A percentile compares a stretch with the other conserved stretches of the same genome.
Conservation (phyloP, 2,329 filamentous ascomycete species). For the Nothopassalora personata region DNA sequence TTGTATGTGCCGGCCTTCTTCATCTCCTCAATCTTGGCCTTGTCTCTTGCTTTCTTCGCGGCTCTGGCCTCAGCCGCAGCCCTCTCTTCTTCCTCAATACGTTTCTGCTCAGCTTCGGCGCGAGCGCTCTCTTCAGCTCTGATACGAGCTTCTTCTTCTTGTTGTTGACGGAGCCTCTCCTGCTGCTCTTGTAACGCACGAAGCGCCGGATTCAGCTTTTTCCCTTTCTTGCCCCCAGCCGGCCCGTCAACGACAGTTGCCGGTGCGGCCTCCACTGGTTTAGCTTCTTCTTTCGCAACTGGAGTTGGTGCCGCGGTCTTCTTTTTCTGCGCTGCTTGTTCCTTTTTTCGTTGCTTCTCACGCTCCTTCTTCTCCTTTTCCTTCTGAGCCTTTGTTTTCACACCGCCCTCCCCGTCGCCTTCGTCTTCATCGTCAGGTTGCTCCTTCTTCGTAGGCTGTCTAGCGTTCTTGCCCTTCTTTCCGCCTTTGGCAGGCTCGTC, state of each 20-base stretch:
- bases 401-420: slow-evolving; percentile 55
- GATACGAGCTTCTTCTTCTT: slow-evolving; percentile 58
- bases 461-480: slow-evolving; percentile 33
- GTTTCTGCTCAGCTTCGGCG: slow-evolving; percentile 60
- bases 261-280: slow-evolving; percentile 47
- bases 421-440: slow-evolving; percentile 45
- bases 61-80: slow-evolving; percentile 67
- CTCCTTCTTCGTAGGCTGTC: slow-evolving; percentile 45
- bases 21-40: slow-evolving; percentile 77
- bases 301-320: slow-evolving; percentile 50
- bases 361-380: slow-evolving; percentile 97
- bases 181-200: slow-evolving; percentile 74
- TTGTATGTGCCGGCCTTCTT: slow-evolving; percentile 85
- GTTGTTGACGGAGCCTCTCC: slow-evolving; percentile 62
- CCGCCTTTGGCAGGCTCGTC: slow-evolving; percentile 70
- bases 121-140: slow-evolving; percentile 60
- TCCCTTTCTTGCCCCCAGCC: slow-evolving; percentile 63
- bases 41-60: slow-evolving; percentile 78
- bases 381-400: slow-evolving; percentile 97
- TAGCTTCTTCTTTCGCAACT: slow-evolving; percentile 26
- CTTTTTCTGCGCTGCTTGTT: slow-evolving; percentile 85
- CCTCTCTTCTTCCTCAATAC: slow-evolving; percentile 66
- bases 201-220: slow-evolving; percentile 77
- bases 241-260: slow-evolving; percentile 40
- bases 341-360: slow-evolving; percentile 97